Evolutionary conservation across 768 basidiomycete species (phyloP).

Genomic region (Pulveroboletus sp.): DNA sequence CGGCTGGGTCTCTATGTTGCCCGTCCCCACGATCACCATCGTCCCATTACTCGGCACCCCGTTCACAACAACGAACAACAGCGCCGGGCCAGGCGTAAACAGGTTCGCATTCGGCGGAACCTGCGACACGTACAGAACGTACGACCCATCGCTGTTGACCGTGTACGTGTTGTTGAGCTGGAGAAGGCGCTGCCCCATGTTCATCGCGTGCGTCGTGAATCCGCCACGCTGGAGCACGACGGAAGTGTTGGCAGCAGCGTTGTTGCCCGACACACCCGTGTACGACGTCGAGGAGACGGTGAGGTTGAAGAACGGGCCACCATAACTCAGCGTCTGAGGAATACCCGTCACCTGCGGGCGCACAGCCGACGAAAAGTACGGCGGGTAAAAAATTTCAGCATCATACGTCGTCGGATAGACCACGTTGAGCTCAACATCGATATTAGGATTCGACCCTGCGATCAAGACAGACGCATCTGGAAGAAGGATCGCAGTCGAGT

Average conservation of each 20-base stretch:
- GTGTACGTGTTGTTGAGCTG: constrained; percentile 85
- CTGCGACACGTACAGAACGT: constrained; percentile 76
- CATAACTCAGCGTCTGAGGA: constrained; percentile 76
- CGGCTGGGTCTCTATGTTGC: constrained; percentile 70
- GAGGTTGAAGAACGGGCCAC: constrained; percentile 76
- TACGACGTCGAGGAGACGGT: constrained; percentile 63
- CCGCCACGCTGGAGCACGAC: constrained; percentile 82
- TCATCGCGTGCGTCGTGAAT: constrained; percentile 82
- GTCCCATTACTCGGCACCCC: constrained; percentile 82
- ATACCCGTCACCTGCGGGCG: constrained; percentile 70
- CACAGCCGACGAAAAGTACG: constrained; percentile 67
- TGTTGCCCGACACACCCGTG: constrained; percentile 53
- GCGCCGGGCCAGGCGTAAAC: constrained; percentile 84
- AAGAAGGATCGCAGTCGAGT: constrained; percentile 86
- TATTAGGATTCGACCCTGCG: constrained; percentile 91
- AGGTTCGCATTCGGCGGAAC: constrained; percentile 80
- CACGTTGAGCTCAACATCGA: constrained; percentile 65
- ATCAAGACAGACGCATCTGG: constrained; percentile 83
- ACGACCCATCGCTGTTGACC: constrained; percentile 70
- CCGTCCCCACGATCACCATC: constrained; percentile 73
- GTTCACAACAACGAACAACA: constrained; percentile 77
- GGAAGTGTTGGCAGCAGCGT: constrained; percentile 67
- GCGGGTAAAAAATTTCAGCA: constrained; percentile 87
- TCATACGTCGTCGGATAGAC: constrained; percentile 73
- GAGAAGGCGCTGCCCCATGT: constrained; percentile 79